Evolutionary conservation across 805 yeast genomes (phyloP), one percentile per base, ranked within the genome.

Genomic region (Yarrowia sp.): DNA sequence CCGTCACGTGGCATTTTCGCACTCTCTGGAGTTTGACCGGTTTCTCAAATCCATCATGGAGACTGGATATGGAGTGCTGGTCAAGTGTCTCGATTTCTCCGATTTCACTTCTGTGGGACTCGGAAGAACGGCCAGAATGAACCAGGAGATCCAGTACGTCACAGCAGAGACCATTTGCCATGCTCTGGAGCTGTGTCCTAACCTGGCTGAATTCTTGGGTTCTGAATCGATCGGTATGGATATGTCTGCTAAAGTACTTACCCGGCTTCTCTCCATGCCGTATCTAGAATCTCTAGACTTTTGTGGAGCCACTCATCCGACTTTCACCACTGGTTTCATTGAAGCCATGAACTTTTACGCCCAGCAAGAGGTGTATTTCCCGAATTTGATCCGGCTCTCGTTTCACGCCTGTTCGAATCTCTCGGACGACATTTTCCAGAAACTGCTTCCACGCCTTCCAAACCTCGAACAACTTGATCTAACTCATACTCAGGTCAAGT

Each of bases 71-170:
- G 76, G 76, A 15, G 69, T 68, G 66, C 83, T 82, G 68, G 93
- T 90, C 18, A 85, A 86, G 69, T 85, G 87, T 62, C 82, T 92
- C 70, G 97, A 92, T 77, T 92, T 92, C 71, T 89, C 89, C 71
- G 93, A 89, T 69, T 88, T 92, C 75, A 91, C 97, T 1, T 87
- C 93, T 0, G 86, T 92, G 57, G 97, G 97, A 0, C 80, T 92
- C 55, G 97, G 97, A 1, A 80, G 97, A 68, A 89, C 97, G 0
- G 90, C 89, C 10, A 83, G 87, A 69, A 92, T 92, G 96, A 92
- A 89, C 76, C 87, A 84, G 74, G 96, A 89, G 75, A 92, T 92
- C 70, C 96, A 92, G 75, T 89, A 90, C 89, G 90, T 92, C 44
- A 92, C 97, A 0, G 80, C 87, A 44, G 77, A 78, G 32, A 92